Percentiles rank a stretch among this genome's conserved stretches.
These are phyloP conservation scores for Alnus rubra DNA, from an alignment of 306 rosid genomes.

Conservation along the genomic window DNA sequence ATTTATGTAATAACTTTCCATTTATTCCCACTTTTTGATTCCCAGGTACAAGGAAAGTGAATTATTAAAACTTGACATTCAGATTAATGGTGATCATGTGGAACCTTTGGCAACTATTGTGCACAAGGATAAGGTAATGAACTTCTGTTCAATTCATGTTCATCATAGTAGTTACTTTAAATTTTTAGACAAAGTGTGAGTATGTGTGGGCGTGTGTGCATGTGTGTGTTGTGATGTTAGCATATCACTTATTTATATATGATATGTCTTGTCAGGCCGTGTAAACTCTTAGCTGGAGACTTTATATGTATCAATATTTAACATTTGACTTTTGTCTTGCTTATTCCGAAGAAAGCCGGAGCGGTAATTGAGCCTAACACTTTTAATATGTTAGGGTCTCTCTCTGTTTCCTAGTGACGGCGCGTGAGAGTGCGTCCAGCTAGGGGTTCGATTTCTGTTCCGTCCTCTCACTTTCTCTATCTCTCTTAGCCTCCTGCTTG, in stretches of 20 bases:
- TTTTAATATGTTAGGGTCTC: too few species aligned
- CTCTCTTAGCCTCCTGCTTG: too few species aligned
- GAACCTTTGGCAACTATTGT: slow-evolving; percentile 91
- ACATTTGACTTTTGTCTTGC: too few species aligned
- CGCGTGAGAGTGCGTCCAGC: too few species aligned
- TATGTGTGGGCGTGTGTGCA: not conserved
- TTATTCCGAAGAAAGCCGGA: too few species aligned
- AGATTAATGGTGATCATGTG: slow-evolving; percentile 77
- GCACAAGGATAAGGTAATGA: slow-evolving; percentile 75
- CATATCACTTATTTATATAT: not conserved
- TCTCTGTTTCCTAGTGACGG: too few species aligned
- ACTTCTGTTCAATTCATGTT: not conserved
- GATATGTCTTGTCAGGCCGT: not conserved
- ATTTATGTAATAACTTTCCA: not conserved
- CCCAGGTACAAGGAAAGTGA: slow-evolving; percentile 75
- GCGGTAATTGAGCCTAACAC: too few species aligned
- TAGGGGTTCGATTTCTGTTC: too few species aligned
- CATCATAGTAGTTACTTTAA: not conserved
- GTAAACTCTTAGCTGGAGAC: not conserved
- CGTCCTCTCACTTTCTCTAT: too few species aligned
- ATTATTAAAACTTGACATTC: slow-evolving; percentile 80
- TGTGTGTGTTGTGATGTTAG: not conserved
- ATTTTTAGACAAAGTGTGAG: not conserved
- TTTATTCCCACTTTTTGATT: slow-evolving; percentile 28
- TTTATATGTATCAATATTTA: not conserved